Conservation (phyloP, 2,329 filamentous ascomycete genomes). For the Fusarium lyarnte region DNA sequence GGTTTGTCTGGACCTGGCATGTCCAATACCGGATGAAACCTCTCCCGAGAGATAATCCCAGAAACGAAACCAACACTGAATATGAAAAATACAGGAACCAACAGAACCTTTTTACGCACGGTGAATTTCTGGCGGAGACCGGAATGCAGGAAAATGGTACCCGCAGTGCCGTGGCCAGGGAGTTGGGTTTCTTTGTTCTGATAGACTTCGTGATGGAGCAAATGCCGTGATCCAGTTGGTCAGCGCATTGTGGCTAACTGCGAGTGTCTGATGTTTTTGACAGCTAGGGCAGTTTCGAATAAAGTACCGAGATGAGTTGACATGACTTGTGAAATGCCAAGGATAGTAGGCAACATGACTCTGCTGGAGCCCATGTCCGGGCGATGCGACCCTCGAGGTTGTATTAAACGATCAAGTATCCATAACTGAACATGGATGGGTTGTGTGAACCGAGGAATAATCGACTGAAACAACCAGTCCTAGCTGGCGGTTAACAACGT, state of each 20-base stretch:
- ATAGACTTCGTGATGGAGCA: slow-evolving; percentile 13
- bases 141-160: slow-evolving; percentile 5
- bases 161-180: slow-evolving; percentile 32
- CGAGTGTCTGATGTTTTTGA: background rate
- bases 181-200: slow-evolving; percentile 21
- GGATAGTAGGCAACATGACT: slow-evolving; percentile 10
- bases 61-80: background rate
- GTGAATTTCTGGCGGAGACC: background rate
- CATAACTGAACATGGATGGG: background rate
- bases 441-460: slow-evolving; percentile 4
- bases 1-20: background rate
- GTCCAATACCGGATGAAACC: slow-evolving; percentile 4
- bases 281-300: background rate
- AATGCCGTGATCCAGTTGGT: background rate
- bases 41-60: background rate
- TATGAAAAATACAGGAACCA: slow-evolving; percentile 5
- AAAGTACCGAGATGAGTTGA: background rate
- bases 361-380: slow-evolving; percentile 17
- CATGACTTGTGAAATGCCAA: slow-evolving; percentile 11
- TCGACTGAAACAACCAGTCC: slow-evolving; percentile 24
- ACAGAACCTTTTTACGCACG: slow-evolving; percentile 6
- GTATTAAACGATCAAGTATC: slow-evolving; percentile 5
- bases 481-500: slow-evolving; percentile 2
- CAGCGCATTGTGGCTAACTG: slow-evolving; percentile 16
- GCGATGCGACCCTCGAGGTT: slow-evolving; percentile 13